Conservation (phyloP, 129 eudicot species). For the Flaveria ramosissima region DNA sequence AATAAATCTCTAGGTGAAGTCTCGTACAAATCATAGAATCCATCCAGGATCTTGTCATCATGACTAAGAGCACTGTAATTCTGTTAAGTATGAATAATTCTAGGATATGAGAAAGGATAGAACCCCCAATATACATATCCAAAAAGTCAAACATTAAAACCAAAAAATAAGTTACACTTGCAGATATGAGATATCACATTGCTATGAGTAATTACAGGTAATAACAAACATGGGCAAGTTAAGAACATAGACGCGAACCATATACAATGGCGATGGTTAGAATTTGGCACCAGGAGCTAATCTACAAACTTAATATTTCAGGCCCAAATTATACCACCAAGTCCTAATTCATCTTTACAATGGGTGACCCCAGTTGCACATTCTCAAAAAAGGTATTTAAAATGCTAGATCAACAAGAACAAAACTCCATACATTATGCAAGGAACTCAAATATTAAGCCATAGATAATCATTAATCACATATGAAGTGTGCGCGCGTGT, state of each 20-base stretch:
- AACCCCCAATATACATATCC: conserved; percentile 32
- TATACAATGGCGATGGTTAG: too few species aligned
- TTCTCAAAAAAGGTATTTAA: too few species aligned
- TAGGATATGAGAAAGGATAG: conserved; percentile 65
- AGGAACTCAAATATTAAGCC: neutral
- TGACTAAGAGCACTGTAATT: conserved; percentile 91
- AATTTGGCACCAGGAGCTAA: too few species aligned
- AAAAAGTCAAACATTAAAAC: conserved; percentile 13
- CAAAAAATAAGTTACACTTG: conserved; percentile 16
- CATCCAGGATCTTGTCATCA: conserved; percentile 89
- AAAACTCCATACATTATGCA: neutral
- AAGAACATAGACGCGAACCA: too few species aligned
- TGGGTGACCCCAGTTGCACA: too few species aligned
- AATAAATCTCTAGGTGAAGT: conserved; percentile 36
- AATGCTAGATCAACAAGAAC: neutral
- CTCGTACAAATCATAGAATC: conserved; percentile 81
- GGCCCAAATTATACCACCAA: too few species aligned
- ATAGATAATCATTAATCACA: neutral
- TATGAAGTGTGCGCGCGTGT: neutral
- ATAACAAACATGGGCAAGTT: too few species aligned
- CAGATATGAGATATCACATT: too few species aligned
- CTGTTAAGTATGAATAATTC: conserved; percentile 52
- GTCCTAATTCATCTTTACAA: too few species aligned
- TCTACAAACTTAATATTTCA: too few species aligned
- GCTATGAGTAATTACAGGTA: too few species aligned